These are phyloP conservation scores for Russula sp. DNA, from an alignment of 768 basidiomycete genomes.

Conservation along the genomic window DNA sequence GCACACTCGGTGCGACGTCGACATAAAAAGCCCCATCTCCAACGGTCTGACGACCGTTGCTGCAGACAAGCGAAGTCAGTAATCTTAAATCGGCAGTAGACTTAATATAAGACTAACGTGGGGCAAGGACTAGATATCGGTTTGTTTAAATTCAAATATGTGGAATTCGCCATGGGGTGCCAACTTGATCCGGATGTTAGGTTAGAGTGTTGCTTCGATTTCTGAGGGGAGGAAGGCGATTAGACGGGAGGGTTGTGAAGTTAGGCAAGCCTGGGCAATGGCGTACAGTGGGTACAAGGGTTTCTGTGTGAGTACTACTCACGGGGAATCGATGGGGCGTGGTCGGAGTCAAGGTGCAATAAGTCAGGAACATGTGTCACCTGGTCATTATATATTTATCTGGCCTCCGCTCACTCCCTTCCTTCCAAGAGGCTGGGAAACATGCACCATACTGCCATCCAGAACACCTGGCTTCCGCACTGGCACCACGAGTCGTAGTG, in stretches of 20 bases:
- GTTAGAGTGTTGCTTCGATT: not conserved
- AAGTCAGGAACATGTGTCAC: not conserved
- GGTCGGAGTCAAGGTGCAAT: conserved; percentile 22
- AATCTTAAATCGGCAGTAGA: not conserved
- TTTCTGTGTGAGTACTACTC: not conserved
- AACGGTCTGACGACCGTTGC: conserved; percentile 96
- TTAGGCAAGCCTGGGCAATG: not conserved
- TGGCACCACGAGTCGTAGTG: not conserved
- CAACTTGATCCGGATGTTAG: conserved; percentile 55
- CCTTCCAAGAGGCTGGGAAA: not conserved
- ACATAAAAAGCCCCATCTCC: conserved; percentile 88
- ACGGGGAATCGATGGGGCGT: conserved; percentile 15
- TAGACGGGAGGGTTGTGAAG: not conserved
- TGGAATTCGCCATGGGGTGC: conserved; percentile 75
- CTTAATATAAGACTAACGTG: conserved; percentile 51
- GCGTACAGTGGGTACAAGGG: conserved; percentile 1
- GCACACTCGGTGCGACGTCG: conserved; percentile 67
- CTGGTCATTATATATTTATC: conserved; percentile 22
- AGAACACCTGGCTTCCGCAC: not conserved
- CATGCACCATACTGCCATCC: not conserved
- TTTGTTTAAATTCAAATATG: conserved; percentile 66
- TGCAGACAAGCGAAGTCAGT: conserved; percentile 32
- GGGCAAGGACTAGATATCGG: conserved; percentile 91
- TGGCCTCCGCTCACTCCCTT: not conserved
- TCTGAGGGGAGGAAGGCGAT: conserved; percentile 5